A percentile compares a stretch with the other conserved stretches of the same genome.
Evolutionary conservation across 2,329 filamentous ascomycete species (phyloP).

Genomic region (Colletotrichum phormii): DNA sequence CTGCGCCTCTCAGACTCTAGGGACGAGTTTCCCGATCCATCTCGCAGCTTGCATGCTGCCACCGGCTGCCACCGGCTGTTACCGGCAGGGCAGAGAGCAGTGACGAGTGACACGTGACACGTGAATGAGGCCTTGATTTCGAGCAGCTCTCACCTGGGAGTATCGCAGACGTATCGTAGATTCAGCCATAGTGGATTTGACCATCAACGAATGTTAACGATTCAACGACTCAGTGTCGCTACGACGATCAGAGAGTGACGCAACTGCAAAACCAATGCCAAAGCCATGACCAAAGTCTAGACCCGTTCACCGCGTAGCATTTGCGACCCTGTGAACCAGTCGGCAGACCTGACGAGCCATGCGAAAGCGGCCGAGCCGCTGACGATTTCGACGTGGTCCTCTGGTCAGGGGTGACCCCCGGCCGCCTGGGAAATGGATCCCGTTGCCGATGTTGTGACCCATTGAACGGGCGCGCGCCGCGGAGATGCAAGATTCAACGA

Average conservation of each 20-base stretch:
- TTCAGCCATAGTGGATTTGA: not conserved
- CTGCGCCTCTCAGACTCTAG: not conserved
- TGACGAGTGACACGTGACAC: not conserved
- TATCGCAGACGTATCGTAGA: too few relatives aligned
- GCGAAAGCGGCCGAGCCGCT: not conserved
- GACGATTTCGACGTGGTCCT: not conserved
- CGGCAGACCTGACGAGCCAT: not conserved
- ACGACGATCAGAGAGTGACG: not conserved
- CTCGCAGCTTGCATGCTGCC: not conserved
- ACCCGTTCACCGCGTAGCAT: not conserved
- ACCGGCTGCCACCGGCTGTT: not conserved
- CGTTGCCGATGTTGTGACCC: not conserved
- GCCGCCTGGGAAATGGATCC: not conserved
- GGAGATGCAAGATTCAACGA: conserved; percentile 29
- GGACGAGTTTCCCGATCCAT: not conserved
- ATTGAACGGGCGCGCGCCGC: not conserved
- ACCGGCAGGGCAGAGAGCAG: not conserved
- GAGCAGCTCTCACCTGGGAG: not conserved
- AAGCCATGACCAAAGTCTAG: not conserved
- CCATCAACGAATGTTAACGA: not conserved
- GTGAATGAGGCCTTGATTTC: not conserved
- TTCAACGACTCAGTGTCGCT: not conserved
- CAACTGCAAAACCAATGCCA: not conserved
- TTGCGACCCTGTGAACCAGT: not conserved
- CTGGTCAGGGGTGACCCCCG: not conserved